phyloP scores from a whole-genome alignment of 345 rosid species.

The Syzygium oleosum region DNA sequence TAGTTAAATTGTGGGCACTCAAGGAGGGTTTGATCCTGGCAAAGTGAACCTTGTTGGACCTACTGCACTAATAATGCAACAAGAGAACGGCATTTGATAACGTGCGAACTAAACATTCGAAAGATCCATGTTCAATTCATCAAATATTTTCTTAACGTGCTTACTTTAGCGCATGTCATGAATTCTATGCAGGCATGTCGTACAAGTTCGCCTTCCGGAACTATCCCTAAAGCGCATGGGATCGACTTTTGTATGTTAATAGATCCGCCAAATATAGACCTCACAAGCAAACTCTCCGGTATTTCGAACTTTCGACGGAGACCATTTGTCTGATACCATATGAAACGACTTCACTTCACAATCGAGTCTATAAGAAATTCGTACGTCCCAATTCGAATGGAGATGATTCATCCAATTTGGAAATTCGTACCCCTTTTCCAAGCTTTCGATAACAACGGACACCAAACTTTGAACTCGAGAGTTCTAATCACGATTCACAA shows the following conservation, averaged over 20 bases:
- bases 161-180: too few species aligned
- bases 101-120: too few species aligned
- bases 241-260: background rate
- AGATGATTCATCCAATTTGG: background rate
- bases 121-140: too few species aligned
- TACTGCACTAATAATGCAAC: too few species aligned
- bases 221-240: background rate
- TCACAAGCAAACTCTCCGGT: background rate
- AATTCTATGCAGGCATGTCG: background rate
- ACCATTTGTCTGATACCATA: background rate
- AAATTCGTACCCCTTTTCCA: background rate
- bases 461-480: background rate
- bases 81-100: too few species aligned
- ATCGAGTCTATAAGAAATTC: background rate
- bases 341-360: background rate
- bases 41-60: too few species aligned
- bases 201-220: background rate
- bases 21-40: too few species aligned
- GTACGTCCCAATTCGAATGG: background rate
- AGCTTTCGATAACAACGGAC: background rate
- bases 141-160: too few species aligned
- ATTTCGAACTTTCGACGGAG: background rate
- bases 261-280: background rate
- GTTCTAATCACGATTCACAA: background rate
- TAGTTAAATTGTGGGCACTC: too few species aligned